Percentiles rank a stretch among this genome's conserved stretches.
Conservation (phyloP, 2,329 filamentous ascomycete species). For the Aspergillus unguis region DNA sequence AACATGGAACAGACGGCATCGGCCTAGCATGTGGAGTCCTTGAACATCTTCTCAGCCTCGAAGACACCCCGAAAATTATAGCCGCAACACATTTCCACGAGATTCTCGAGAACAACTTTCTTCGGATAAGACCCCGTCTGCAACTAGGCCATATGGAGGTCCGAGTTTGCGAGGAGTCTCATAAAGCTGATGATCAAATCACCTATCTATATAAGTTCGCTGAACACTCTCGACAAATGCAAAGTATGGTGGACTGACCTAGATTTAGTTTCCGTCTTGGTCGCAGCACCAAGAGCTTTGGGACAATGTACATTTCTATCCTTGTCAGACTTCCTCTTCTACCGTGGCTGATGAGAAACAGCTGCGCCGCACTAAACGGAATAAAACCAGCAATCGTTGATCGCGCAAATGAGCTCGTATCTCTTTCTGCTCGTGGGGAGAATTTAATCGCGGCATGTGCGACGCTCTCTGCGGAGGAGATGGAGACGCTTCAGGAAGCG, state of each 20-base stretch:
- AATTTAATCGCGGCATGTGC: conserved; percentile 73
- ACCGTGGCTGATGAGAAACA: conserved; percentile 20
- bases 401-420: conserved; percentile 70
- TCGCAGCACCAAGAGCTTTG: conserved; percentile 76
- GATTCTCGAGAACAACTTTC: conserved; percentile 52
- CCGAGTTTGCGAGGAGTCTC: conserved; percentile 41
- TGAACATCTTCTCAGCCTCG: conserved; percentile 52
- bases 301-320: conserved; percentile 54
- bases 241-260: background rate
- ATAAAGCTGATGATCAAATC: conserved; percentile 51
- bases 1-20: conserved; percentile 53
- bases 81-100: conserved; percentile 64
- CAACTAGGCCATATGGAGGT: conserved; percentile 60
- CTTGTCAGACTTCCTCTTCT: background rate
- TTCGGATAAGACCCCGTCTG: conserved; percentile 46
- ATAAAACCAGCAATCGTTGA: conserved; percentile 69
- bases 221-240: background rate
- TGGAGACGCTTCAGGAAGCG: conserved; percentile 64
- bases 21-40: conserved; percentile 62
- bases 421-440: conserved; percentile 67
- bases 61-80: conserved; percentile 56
- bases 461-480: conserved; percentile 62
- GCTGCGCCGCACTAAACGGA: conserved; percentile 82
- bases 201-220: conserved; percentile 65
- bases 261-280: conserved; percentile 53